Evolutionary conservation across 2,329 filamentous ascomycete species (phyloP).

Genomic region (Dactylellina drechsleri): DNA sequence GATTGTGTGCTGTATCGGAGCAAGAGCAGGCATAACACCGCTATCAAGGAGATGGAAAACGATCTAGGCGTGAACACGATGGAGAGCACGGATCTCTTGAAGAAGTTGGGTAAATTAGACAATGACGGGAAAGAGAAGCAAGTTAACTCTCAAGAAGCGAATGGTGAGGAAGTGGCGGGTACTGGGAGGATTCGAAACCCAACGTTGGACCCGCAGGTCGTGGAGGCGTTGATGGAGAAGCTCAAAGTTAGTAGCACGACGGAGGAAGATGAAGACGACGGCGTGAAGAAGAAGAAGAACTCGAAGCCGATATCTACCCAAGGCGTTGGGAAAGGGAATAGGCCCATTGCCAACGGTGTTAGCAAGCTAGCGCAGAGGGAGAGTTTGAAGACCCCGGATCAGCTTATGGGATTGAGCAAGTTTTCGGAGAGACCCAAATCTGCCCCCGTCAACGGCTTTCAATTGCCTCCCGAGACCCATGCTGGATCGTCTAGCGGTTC

Average conservation of each 20-base stretch:
- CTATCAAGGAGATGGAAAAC: constrained; percentile 76
- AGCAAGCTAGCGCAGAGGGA: constrained; percentile 31
- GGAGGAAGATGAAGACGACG: constrained; percentile 46
- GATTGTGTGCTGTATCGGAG: constrained; percentile 87
- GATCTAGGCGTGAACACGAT: constrained; percentile 70
- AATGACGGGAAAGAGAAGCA: constrained; percentile 22
- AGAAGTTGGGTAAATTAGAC: constrained; percentile 41
- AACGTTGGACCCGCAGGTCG: constrained; percentile 40
- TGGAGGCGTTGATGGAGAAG: constrained; percentile 52
- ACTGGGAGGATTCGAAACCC: constrained; percentile 39
- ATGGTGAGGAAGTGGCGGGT: constrained; percentile 41
- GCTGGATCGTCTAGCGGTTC: neutral
- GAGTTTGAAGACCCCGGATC: constrained; percentile 35
- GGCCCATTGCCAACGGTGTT: constrained; percentile 28
- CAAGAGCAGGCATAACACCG: constrained; percentile 74
- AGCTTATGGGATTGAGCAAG: constrained; percentile 53
- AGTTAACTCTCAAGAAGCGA: neutral
- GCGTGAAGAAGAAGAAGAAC: constrained; percentile 5
- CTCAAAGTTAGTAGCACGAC: constrained; percentile 48
- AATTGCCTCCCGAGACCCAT: constrained; percentile 9
- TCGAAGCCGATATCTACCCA: constrained; percentile 13
- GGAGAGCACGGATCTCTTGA: constrained; percentile 55
- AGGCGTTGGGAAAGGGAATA: neutral
- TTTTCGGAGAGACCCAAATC: constrained; percentile 50
- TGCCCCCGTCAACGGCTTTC: constrained; percentile 39